Conservation (phyloP, 805 yeast species). For the Osmozyma mogii region DNA sequence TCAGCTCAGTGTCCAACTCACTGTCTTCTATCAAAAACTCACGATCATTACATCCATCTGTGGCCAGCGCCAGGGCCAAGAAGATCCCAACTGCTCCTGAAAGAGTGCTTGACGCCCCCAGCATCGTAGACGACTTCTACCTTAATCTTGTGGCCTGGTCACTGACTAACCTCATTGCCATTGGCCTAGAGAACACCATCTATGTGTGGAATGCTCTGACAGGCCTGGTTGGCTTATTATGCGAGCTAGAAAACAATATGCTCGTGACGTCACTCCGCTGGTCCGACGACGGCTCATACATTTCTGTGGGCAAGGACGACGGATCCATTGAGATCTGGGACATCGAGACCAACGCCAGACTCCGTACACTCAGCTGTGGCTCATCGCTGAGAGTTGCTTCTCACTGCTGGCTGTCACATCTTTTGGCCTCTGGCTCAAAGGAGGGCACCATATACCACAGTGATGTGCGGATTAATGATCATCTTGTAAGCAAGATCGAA, state of each 20-base stretch:
- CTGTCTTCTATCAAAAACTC: conserved; percentile 22
- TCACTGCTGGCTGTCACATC: conserved; percentile 77
- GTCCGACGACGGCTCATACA: conserved; percentile 85
- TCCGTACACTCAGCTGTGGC: conserved; percentile 71
- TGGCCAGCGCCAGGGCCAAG: conserved; percentile 62
- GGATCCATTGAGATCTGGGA: conserved; percentile 94
- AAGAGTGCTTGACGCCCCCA: conserved; percentile 93
- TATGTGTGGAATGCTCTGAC: conserved; percentile 89
- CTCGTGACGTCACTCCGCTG: conserved; percentile 70
- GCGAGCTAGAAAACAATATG: conserved; percentile 43
- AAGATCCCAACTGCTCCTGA: conserved; percentile 84
- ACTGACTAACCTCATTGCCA: conserved; percentile 67
- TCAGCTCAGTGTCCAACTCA: conserved; percentile 19
- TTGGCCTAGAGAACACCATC: conserved; percentile 76
- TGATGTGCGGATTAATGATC: conserved; percentile 81
- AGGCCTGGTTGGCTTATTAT: conserved; percentile 65
- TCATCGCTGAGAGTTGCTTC: conserved; percentile 70
- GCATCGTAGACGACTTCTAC: conserved; percentile 86
- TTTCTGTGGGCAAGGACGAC: conserved; percentile 76
- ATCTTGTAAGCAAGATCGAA: conserved; percentile 50
- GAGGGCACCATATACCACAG: conserved; percentile 79
- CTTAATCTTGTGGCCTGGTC: conserved; percentile 87
- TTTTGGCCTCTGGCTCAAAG: conserved; percentile 80
- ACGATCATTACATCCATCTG: conserved; percentile 39
- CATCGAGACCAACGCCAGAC: conserved; percentile 61